Evolutionary conservation across 192 early-diverging fungal genomes (phyloP).

Genomic region (Oehlia diaphana): DNA sequence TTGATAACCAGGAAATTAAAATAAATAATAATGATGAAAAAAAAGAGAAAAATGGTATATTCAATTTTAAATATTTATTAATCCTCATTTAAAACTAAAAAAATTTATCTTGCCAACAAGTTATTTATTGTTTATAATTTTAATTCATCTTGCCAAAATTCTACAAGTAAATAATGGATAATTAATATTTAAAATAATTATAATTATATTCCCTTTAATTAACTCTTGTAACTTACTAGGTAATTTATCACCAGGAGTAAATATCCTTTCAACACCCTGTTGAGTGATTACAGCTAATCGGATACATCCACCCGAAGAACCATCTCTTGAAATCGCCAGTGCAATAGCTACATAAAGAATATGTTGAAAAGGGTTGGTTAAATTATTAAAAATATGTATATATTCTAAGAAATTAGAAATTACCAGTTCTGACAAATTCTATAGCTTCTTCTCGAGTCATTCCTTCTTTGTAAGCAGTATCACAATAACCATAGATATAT

Average conservation of each 20-base stretch:
- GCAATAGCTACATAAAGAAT: slow-evolving; percentile 64
- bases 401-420: neutral
- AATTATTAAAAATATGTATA: neutral
- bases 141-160: too few species aligned
- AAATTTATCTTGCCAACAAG: too few species aligned
- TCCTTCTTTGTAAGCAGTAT: slow-evolving; percentile 73
- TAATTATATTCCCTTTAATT: slow-evolving; percentile 2
- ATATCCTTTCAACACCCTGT: slow-evolving; percentile 83
- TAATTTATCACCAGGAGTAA: slow-evolving; percentile 82
- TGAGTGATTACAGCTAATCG: slow-evolving; percentile 92
- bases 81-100: too few species aligned
- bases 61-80: too few species aligned
- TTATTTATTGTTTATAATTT: too few species aligned
- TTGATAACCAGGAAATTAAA: too few species aligned
- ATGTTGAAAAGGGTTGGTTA: slow-evolving; percentile 4
- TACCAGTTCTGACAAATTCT: slow-evolving; percentile 93
- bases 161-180: too few species aligned
- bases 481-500: slow-evolving; percentile 99
- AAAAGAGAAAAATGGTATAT: too few species aligned
- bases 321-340: slow-evolving; percentile 94
- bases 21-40: too few species aligned
- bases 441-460: slow-evolving; percentile 90
- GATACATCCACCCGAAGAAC: slow-evolving; percentile 95
- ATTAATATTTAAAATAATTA: neutral
- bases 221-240: slow-evolving; percentile 44